Percentiles rank a stretch among this genome's conserved stretches.
Conservation (phyloP, 2,329 filamentous ascomycete genomes). For the Karstenula rhodostoma region DNA sequence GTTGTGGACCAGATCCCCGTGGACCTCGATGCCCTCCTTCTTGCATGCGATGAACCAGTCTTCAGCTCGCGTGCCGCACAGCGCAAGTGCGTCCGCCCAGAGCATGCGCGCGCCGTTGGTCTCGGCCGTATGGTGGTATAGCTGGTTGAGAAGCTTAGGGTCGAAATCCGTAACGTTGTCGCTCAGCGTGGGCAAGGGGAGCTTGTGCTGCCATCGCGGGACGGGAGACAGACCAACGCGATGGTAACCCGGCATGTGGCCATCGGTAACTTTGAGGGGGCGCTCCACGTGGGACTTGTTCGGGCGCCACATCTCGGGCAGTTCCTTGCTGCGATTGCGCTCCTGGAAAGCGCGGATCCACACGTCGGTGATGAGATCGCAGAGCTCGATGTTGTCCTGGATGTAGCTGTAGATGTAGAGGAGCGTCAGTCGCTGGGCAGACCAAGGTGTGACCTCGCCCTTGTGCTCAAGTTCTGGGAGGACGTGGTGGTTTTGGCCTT, state of each 20-base stretch:
- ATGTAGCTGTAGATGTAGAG: conserved; percentile 39
- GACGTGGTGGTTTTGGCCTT: conserved; percentile 19
- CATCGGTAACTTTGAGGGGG: too few relatives aligned
- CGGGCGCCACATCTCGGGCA: conserved; percentile 25
- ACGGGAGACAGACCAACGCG: conserved; percentile 2
- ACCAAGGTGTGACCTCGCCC: conserved; percentile 25
- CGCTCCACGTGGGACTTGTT: conserved; percentile 24
- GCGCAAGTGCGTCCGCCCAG: conserved; percentile 43
- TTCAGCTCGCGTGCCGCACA: conserved; percentile 31
- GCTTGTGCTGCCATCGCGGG: conserved; percentile 17
- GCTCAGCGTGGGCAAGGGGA: conserved; percentile 23
- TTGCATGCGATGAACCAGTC: background rate
- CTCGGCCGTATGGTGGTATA: conserved; percentile 32
- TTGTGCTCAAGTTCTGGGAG: conserved; percentile 24
- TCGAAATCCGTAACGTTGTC: conserved; percentile 26
- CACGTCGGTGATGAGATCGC: conserved; percentile 42
- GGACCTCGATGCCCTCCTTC: conserved; percentile 12
- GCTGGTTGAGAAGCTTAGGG: conserved; percentile 20
- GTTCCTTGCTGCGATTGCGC: conserved; percentile 12
- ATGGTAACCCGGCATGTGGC: background rate
- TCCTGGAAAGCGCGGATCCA: conserved; percentile 45
- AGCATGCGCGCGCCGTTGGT: conserved; percentile 35
- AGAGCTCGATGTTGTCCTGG: conserved; percentile 25
- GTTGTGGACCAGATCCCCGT: conserved; percentile 31
- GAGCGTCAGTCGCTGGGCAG: conserved; percentile 27